These are phyloP conservation scores for Nemania serpens DNA, from an alignment of 2,329 filamentous ascomycete genomes.

Conservation along the genomic window DNA sequence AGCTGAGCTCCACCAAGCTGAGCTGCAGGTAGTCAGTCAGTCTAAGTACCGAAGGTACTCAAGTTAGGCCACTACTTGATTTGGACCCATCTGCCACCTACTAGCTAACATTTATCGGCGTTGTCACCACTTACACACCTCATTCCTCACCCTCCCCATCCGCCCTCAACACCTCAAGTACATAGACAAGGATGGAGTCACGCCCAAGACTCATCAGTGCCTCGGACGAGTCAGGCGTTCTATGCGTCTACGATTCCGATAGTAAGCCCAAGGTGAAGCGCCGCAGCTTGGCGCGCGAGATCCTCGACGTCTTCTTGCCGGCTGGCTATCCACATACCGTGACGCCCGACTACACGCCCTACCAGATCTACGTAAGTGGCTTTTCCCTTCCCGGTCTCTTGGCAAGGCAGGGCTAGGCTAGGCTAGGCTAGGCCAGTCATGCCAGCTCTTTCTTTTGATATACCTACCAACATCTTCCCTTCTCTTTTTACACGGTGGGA, in stretches of 20 bases:
- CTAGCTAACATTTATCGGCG: no score
- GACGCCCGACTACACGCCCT: constrained; percentile 80
- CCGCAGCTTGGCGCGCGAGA: constrained; percentile 40
- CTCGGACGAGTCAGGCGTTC: constrained; percentile 35
- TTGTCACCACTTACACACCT: no score
- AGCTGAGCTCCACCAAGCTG: no score
- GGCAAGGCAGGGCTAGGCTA: no score
- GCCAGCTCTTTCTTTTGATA: no score
- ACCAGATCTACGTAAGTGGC: constrained; percentile 55
- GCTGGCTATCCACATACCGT: constrained; percentile 89
- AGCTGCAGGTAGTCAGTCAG: no score
- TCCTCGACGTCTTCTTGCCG: constrained; percentile 78
- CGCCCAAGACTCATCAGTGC: constrained; percentile 33
- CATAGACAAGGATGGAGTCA: constrained; percentile 7
- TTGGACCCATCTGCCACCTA: no score
- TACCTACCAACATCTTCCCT: neutral
- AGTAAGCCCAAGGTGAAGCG: constrained; percentile 43
- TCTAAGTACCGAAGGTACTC: no score
- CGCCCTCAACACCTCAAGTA: no score
- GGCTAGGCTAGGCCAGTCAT: no score
- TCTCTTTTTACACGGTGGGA: neutral
- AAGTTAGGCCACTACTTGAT: no score
- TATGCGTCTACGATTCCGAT: constrained; percentile 58
- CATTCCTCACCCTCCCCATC: no score
- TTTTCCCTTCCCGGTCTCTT: neutral